Evolutionary conservation across 208 protist species (phyloP).

Genomic region (Porcisia hertigi): DNA sequence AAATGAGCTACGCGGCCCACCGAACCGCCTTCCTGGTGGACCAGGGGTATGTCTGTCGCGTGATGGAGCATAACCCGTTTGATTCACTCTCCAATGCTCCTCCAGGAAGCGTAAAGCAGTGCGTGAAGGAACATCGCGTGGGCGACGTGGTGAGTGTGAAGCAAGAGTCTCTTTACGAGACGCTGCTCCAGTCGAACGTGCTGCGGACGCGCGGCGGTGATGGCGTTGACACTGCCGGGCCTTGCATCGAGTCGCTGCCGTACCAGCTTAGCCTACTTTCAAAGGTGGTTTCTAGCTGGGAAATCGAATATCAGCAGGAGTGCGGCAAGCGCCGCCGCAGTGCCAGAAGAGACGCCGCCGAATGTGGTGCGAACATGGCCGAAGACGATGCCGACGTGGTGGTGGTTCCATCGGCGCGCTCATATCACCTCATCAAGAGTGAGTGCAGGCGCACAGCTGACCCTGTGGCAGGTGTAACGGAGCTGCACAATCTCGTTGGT

Average conservation of each 20-base stretch:
- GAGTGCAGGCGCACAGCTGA: constrained; percentile 39
- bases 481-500: constrained; percentile 61
- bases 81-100: not conserved
- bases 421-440: constrained; percentile 57
- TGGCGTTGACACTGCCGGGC: not conserved
- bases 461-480: not conserved
- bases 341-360: not conserved
- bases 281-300: constrained; percentile 83
- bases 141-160: constrained; percentile 79
- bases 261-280: constrained; percentile 81
- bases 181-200: constrained; percentile 29
- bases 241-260: constrained; percentile 28
- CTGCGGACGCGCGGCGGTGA: constrained; percentile 10
- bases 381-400: constrained; percentile 44
- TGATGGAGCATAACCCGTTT: constrained; percentile 73
- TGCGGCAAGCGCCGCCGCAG: constrained; percentile 30
- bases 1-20: constrained; percentile 97
- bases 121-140: constrained; percentile 30
- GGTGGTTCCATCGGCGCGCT: constrained; percentile 28
- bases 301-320: constrained; percentile 69
- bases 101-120: constrained; percentile 12
- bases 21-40: constrained; percentile 99
- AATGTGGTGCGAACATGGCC: constrained; percentile 7
- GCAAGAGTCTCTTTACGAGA: constrained; percentile 58
- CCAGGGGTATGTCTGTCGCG: constrained; percentile 87